Evolutionary conservation across 306 rosid genomes (phyloP).

Genomic region (Gastrolobium villosum): DNA sequence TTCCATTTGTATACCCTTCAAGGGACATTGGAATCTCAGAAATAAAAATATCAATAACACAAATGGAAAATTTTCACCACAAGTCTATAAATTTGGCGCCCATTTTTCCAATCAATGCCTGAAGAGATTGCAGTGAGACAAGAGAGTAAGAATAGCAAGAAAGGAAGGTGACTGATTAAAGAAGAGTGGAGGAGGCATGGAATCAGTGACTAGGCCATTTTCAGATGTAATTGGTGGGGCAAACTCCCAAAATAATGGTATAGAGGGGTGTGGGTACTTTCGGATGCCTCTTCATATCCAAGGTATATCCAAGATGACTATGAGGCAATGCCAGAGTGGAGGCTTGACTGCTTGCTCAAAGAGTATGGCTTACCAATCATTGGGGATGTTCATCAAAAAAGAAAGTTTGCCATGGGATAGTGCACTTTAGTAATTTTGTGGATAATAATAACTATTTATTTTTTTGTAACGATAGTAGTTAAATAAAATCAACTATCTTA

Average conservation of each 20-base stretch:
- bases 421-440: too few species aligned
- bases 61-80: too few species aligned
- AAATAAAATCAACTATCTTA: too few species aligned
- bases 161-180: background rate
- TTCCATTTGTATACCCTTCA: too few species aligned
- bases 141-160: too few species aligned
- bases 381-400: constrained; percentile 62
- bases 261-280: constrained; percentile 51
- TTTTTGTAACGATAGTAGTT: too few species aligned
- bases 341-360: constrained; percentile 69
- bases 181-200: constrained; percentile 39
- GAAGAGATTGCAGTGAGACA: too few species aligned
- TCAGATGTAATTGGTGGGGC: background rate
- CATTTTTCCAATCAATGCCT: background rate
- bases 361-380: constrained; percentile 69
- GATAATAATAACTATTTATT: too few species aligned
- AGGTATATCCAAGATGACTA: constrained; percentile 66
- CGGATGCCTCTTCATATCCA: constrained; percentile 83
- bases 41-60: too few species aligned
- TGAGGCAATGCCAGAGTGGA: constrained; percentile 80
- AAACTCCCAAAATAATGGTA: constrained; percentile 26
- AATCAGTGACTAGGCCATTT: constrained; percentile 37
- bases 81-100: background rate
- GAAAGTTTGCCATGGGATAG: constrained; percentile 66
- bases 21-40: too few species aligned